A percentile compares a stretch with the other conserved stretches of the same genome.
These are phyloP conservation scores for Chimonanthus salicifolius DNA, from an alignment of 164 flowering plant genomes.

Conservation along the genomic window DNA sequence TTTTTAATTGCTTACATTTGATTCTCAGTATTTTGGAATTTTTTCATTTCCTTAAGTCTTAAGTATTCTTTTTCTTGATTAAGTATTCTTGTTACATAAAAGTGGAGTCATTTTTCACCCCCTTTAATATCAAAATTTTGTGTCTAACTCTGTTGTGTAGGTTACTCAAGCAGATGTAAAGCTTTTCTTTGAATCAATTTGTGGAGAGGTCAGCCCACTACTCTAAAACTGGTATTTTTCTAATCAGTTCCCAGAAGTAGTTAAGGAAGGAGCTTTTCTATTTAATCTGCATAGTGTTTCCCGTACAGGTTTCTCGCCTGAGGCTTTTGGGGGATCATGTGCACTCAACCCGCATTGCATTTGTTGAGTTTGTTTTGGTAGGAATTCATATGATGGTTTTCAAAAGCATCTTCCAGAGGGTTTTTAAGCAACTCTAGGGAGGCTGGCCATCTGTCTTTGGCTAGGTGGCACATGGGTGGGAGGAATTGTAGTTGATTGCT, in stretches of 20 bases:
- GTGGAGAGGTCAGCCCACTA: slow-evolving; percentile 74
- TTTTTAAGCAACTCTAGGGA: too few species aligned
- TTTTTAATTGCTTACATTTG: too few species aligned
- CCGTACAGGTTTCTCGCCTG: slow-evolving; percentile 59
- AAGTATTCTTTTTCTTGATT: too few species aligned
- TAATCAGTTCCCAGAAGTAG: neutral
- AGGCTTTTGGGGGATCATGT: slow-evolving; percentile 77
- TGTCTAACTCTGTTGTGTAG: slow-evolving; percentile 29
- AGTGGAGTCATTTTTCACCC: too few species aligned
- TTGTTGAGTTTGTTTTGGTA: slow-evolving; percentile 66
- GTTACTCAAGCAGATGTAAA: slow-evolving; percentile 86
- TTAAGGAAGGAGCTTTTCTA: neutral
- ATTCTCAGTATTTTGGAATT: too few species aligned
- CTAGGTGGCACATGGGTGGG: too few species aligned
- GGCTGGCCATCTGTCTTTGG: too few species aligned
- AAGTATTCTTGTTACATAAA: too few species aligned
- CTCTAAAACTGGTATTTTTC: neutral
- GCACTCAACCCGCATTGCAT: slow-evolving; percentile 79
- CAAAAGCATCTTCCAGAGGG: neutral
- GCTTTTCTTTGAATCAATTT: slow-evolving; percentile 74
- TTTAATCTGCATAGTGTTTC: slow-evolving; percentile 4
- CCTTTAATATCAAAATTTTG: neutral
- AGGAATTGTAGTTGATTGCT: too few species aligned
- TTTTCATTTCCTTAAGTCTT: too few species aligned
- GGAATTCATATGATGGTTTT: slow-evolving; percentile 11